Evolutionary conservation across 768 basidiomycete genomes (phyloP), one percentile per base, ranked within the genome.

Genomic region (Russula griseocarnosa): DNA sequence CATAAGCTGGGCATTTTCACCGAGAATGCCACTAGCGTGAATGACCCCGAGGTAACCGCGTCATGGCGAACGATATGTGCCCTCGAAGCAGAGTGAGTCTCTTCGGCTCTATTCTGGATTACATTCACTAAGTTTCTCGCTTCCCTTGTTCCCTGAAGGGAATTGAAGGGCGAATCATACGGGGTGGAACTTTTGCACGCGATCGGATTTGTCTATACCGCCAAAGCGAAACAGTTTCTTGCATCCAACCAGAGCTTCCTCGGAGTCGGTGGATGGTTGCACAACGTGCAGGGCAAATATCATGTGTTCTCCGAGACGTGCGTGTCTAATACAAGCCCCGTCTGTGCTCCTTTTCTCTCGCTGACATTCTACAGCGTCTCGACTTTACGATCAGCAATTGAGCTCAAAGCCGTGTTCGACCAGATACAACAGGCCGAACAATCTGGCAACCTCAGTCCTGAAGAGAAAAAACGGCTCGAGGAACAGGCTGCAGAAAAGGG

Each of bases 401-500:
- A 95, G 71, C 81, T 95, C 63, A 95, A 95, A 75, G 78, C 81
- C 13, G 90, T 94, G 0, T 96, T 95, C 61, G 93, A 95, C 72
- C 92, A 94, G 73, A 90, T 96, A 30, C 87, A 92, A 73, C 90
- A 90, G 0, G 93, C 92, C 0, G 93, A 95, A 74, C 87, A 88
- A 71, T 86, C 88, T 3, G 93, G 93, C 1, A 90, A 87, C 63
- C 75, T 94, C 46, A 79, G 77, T 32, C 83, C 87, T 0, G 92
- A 93, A 49, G 90, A 94, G 76, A 87, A 85, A 76, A 85, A 82
- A 72, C 83, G 86, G 61, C 76, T 96, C 1, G 94, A 96, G 71
- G 94, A 95, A 69, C 90, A 93, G 70, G 94, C 94, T 0, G 93
- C 94, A 0, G 93, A 95, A 78, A 95, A 94, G 74, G 94, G 92